Base-by-base conservation (phyloP, 2,329 filamentous ascomycete species). In the Dactylonectria estremocensis region DNA sequence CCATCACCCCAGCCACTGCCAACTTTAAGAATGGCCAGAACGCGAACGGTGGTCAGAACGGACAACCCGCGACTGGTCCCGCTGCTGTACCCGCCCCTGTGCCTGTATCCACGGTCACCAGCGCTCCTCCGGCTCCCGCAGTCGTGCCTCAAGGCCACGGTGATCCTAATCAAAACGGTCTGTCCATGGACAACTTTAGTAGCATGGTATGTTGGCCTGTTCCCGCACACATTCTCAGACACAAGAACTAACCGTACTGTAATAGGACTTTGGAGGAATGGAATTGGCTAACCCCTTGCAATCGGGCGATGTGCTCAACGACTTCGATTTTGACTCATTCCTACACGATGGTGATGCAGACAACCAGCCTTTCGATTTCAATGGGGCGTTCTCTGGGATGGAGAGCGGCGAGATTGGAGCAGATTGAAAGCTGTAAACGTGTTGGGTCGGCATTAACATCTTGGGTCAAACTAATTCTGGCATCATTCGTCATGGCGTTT, bases 311-410 rank as follows among this genome's bases (percentile, higher is more conserved):
- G 89, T 91, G 40, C 82, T 92, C 54, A 89, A 89, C 73, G 90
- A 91, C 70, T 92, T 92, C 73, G 90, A 92, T 69, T 85, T 92
- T 72, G 90, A 92, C 78, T 91, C 90, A 2, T 92, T 92, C 82
- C 81, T 92, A 8, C 89, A 92, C 69, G 85, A 87, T 66, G 83
- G 84, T 67, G 86, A 86, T 53, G 83, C 80, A 37, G 85, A 84
- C 46, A 82, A 82, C 48, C 78, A 80, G 49, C 78, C 76, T 5
- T 91, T 91, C 69, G 87, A 88, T 79, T 91, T 91, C 74, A 79
- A 83, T 16, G 80, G 82, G 24, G 78, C 80, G 52, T 89, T 89
- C 75, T 77, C 77, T 14, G 74, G 81, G n/a, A 87, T 91, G 81
- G 88, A 90, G 66, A 83, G 83, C 46, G 82, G 85, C 62, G 88